Base-by-base conservation (phyloP, 352 stramenopile genomes). In the Phytophthora pistaciae region DNA sequence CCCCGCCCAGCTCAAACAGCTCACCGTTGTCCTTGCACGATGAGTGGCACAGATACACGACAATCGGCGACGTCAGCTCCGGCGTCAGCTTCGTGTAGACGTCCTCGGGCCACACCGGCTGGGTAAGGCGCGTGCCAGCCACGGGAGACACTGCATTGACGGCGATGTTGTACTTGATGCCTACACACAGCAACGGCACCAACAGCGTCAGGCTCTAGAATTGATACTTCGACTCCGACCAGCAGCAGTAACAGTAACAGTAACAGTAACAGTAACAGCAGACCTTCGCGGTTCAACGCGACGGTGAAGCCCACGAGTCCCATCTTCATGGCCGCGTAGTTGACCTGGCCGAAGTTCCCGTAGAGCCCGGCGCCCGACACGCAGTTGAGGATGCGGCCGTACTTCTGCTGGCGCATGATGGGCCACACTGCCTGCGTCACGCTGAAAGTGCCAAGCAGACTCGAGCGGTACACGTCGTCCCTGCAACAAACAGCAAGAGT, bases 261-360 rank as follows among this genome's bases (percentile, higher is more conserved):
- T n/a, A n/a, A n/a, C n/a, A n/a, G n/a, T n/a, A 31, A 16, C 38
- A 49, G 25, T 4, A 11, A 4, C 5, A 53, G 21, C 38, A 31
- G 46, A 86, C 83, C 86, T 87, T 94, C 87, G 40, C 82, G 82
- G 60, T 88, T 88, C 27, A 94, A 73, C 31, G 87, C 82, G 40
- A 85, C 78, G 0, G 83, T 92, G 56, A 94, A 90, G 49, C 87
- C 87, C 25, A 85, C 82, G 29, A 94, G 70, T 2, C 80, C 87
- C 79, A 91, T 90, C 60, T 94, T 94, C 74, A 88, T 85, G n/a
- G 87, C 77, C 7, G 83, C 84, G 65, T 94, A 94, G 74, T 94
- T 92, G 46, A 83, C 84, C 49, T 94, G 87, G 3, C 87, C 87
- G 64, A 94, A 94, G 68, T 94, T 91, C 16, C 87, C 87, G 50